Base-by-base conservation (phyloP, 768 basidiomycete genomes). In the Russula lepida region DNA sequence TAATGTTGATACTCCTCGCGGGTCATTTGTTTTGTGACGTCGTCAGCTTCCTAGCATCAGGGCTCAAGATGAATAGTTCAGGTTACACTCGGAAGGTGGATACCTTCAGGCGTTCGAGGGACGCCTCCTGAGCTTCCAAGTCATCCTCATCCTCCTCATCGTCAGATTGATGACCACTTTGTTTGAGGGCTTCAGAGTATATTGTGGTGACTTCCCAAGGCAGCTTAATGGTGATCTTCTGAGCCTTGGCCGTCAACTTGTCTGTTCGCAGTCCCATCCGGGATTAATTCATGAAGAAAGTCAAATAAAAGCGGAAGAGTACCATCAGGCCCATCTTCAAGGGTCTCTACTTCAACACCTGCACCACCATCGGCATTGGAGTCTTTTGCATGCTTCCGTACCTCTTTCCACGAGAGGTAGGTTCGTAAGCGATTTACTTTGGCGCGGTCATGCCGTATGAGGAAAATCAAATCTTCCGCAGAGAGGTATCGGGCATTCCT, bases 91-190 rank as follows among this genome's bases (percentile, higher is more conserved):
- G 13, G 9, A 15, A 39, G 43, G 51, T 28, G 12, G 15, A 17
- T 25, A 86, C 89, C 75, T 89, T 88, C 47, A 97, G 75, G 19
- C 94, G 83, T 69, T 87, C 85, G 54, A 95, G 85, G n/a, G 89
- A 93, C 15, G 92, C 93, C 70, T 95, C 92, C 70, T 94, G 90
- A 0, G 95, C 95, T 72, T 97, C 95, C 30, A 94, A 85, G 67
- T 95, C 94, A 66, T 95, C 94, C 65, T 95, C 94, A 67, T 97
- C 95, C 70, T 95, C 93, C 70, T 95, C 93, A 62, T 93, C 91
- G 65, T 95, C 93, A n/a, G 86, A 86, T 54, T 92, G 89, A 44
- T 66, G 64, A 9, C 66, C 66, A 25, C 64, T 66, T 51, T 66
- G 66, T 48, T 41, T 66, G 21, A 98, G 78, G 19, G 90, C 88